These are phyloP conservation scores for Coemansia sp. DNA, from an alignment of 192 early-diverging fungal species.

Conservation along the genomic window DNA sequence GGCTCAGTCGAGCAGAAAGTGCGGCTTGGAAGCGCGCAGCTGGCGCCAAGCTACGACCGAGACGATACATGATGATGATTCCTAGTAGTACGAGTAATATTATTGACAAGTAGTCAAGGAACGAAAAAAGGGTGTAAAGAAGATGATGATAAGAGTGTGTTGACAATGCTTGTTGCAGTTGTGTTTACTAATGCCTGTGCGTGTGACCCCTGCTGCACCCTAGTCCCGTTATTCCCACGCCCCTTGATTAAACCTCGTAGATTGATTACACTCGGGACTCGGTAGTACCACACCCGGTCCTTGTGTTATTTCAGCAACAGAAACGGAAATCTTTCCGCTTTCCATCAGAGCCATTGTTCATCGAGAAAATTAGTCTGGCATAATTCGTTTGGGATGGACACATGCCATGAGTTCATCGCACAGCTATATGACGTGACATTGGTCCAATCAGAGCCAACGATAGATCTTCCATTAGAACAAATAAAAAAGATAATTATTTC, in stretches of 20 bases:
- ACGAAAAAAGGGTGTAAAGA: not conserved
- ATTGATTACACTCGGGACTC: not conserved
- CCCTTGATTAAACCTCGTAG: not conserved
- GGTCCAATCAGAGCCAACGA: not conserved
- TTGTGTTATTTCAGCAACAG: too few relatives aligned
- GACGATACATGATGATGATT: not conserved
- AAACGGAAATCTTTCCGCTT: not conserved
- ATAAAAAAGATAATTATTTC: not conserved
- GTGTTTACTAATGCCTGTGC: not conserved
- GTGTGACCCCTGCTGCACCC: not conserved
- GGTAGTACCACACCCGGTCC: not conserved
- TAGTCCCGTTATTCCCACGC: not conserved
- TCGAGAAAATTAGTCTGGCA: not conserved
- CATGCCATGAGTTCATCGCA: constrained; percentile 4
- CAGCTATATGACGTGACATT: not conserved
- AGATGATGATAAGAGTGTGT: not conserved
- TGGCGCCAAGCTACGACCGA: not conserved
- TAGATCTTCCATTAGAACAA: not conserved
- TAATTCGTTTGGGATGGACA: not conserved
- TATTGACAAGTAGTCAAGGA: too few relatives aligned
- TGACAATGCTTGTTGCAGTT: not conserved
- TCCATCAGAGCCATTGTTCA: not conserved
- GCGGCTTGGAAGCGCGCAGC: not conserved
- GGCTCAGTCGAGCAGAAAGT: not conserved
- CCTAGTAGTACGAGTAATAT: not conserved